Percentiles rank a stretch among this genome's conserved stretches.
phyloP scores from a whole-genome alignment of 2,329 filamentous ascomycete genomes.

The Trichoderma sp. region DNA sequence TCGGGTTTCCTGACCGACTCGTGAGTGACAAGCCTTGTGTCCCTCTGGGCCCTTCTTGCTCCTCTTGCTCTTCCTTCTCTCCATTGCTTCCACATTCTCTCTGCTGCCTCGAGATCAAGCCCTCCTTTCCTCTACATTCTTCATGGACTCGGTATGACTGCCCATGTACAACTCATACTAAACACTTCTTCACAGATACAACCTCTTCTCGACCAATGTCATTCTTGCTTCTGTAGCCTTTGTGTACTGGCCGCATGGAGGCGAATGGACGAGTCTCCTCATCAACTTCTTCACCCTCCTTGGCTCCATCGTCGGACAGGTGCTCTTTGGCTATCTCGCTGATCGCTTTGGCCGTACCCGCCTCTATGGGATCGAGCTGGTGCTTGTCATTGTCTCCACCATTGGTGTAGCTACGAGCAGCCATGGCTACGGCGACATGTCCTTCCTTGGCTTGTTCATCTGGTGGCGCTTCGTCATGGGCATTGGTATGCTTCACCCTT shows the following conservation, averaged over 20 bases:
- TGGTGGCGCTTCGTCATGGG: constrained; percentile 61
- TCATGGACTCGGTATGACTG: too few relatives aligned
- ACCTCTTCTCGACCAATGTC: constrained; percentile 58
- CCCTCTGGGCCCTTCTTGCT: not conserved
- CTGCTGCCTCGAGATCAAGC: too few relatives aligned
- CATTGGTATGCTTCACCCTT: constrained; percentile 42
- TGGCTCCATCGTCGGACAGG: constrained; percentile 55
- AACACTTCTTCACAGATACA: constrained; percentile 45
- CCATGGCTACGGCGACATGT: constrained; percentile 52
- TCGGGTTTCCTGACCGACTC: constrained; percentile 58
- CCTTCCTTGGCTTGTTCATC: constrained; percentile 53
- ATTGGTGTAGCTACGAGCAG: constrained; percentile 58
- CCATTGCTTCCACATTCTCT: not conserved
- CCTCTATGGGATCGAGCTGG: constrained; percentile 58
- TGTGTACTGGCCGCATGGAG: constrained; percentile 54
- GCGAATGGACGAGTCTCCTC: constrained; percentile 49
- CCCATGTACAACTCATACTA: not conserved
- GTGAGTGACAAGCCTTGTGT: constrained; percentile 40
- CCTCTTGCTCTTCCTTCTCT: not conserved
- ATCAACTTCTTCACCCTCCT: constrained; percentile 57
- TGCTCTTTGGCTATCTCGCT: constrained; percentile 57
- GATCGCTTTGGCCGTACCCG: constrained; percentile 58
- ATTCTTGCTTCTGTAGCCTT: constrained; percentile 56
- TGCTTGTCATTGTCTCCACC: constrained; percentile 60
- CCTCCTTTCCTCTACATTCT: too few relatives aligned